A percentile compares a stretch with the other conserved stretches of the same genome.
Evolutionary conservation across 306 rosid genomes (phyloP).

Genomic region (Glycine soja): DNA sequence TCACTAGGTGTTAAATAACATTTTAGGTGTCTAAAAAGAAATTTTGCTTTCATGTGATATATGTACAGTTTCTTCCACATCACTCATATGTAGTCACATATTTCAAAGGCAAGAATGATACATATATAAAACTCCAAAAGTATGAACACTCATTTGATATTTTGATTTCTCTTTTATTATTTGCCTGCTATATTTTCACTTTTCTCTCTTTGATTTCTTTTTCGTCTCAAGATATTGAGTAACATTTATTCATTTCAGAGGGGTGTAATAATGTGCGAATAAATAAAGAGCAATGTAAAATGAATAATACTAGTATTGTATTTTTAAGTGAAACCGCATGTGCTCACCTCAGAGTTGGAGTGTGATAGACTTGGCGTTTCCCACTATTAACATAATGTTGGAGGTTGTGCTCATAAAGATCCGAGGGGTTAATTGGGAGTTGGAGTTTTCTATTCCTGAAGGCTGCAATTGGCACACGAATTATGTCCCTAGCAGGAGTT

Average conservation of each 20-base stretch:
- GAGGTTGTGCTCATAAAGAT: slow-evolving; percentile 66
- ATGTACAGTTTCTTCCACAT: too few relatives aligned
- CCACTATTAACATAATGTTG: slow-evolving; percentile 60
- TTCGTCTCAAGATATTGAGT: neutral
- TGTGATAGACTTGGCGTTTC: slow-evolving; percentile 67
- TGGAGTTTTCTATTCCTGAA: slow-evolving; percentile 63
- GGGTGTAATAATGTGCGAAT: neutral
- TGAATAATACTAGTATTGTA: neutral
- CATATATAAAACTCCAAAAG: neutral
- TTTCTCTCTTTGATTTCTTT: neutral
- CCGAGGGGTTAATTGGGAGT: slow-evolving; percentile 64
- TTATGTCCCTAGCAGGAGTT: slow-evolving; percentile 69
- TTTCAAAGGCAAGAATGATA: neutral
- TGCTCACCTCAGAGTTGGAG: slow-evolving; percentile 75
- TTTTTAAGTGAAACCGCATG: neutral
- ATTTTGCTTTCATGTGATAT: too few relatives aligned
- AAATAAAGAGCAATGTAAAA: neutral
- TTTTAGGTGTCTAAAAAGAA: too few relatives aligned
- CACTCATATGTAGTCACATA: neutral
- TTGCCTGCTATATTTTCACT: neutral
- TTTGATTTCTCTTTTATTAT: neutral
- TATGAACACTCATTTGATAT: neutral
- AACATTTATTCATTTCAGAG: neutral
- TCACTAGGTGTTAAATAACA: neutral
- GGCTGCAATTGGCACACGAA: slow-evolving; percentile 65